phyloP scores from a whole-genome alignment of 148 eudicot genomes.

The Chenopodium album region DNA sequence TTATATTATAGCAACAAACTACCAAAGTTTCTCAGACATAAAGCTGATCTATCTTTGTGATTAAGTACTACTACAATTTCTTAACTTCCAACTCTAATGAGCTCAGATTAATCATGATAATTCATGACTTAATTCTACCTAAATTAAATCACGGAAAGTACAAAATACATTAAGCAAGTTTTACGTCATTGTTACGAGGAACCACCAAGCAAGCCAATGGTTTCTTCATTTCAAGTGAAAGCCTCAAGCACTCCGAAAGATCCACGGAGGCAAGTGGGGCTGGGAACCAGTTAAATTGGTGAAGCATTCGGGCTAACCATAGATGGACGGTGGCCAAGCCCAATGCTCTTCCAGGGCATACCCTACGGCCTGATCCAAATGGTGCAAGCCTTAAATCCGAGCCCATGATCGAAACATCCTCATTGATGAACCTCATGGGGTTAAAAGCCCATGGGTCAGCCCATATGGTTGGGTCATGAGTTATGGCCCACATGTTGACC shows the following conservation, averaged over 20 bases:
- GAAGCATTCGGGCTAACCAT: constrained; percentile 73
- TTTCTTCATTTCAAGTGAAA: constrained; percentile 69
- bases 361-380: constrained; percentile 78
- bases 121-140: not conserved
- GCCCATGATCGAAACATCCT: constrained; percentile 61
- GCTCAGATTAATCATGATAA: not conserved
- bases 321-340: constrained; percentile 65
- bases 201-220: constrained; percentile 46
- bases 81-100: not conserved
- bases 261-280: constrained; percentile 45
- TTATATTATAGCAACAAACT: not conserved
- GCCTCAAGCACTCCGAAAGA: constrained; percentile 67
- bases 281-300: constrained; percentile 57
- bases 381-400: constrained; percentile 83
- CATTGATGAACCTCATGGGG: constrained; percentile 62
- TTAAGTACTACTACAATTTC: not conserved
- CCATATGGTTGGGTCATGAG: constrained; percentile 73
- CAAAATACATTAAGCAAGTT: not conserved
- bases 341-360: constrained; percentile 65
- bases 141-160: not conserved
- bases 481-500: constrained; percentile 96
- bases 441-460: constrained; percentile 60
- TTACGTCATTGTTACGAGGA: constrained; percentile 13
- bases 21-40: not conserved
- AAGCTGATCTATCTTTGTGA: not conserved